Base-by-base conservation (phyloP, 441 rosid genomes). In the Populus hybrid region DNA sequence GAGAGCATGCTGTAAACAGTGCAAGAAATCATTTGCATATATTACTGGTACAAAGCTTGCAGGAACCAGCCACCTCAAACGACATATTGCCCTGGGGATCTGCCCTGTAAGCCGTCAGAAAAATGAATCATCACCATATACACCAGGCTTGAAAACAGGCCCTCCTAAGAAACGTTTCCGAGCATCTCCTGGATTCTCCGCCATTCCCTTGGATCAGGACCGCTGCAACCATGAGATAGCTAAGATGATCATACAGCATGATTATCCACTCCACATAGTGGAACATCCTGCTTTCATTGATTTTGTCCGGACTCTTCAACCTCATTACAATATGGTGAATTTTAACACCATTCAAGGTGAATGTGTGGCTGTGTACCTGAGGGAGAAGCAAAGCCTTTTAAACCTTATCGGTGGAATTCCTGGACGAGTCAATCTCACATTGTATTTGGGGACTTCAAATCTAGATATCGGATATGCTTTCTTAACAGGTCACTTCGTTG, bases 31-130 rank as follows among this genome's bases (percentile, higher is more conserved):
- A 0, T 95, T 92, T 88, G 96, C 97, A 42, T 93, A 91, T 82
- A 92, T 90, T 35, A 91, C 89, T 53, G 97, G 97, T 78, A 81
- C 91, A 70, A 95, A 93, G 85, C 78, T 90, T 57, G 97, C 99
- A 0, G 99, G 98, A 20, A 95, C 99, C 5, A 95, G 99, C 87
- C 98, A 95, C 88, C 98, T 95, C 57, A 95, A 93, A 82, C 90
- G 98, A 72, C 99, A 95, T 77, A 91, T 95, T 83, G 86, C 92
- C 61, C 70, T 87, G 84, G 97, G 98, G 24, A 92, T 89, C 61
- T 93, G 98, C 74, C 97, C 91, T 1, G 93, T 85, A 64, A 88
- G 84, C 85, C 89, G 88, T 70, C 91, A 89, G 78, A 81, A 69
- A 71, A 85, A 76, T 77, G 85, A 78, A 76, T 79, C 72, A 71